phyloP scores from a whole-genome alignment of 2,329 filamentous ascomycete species.

The Exophiala bonariae region DNA sequence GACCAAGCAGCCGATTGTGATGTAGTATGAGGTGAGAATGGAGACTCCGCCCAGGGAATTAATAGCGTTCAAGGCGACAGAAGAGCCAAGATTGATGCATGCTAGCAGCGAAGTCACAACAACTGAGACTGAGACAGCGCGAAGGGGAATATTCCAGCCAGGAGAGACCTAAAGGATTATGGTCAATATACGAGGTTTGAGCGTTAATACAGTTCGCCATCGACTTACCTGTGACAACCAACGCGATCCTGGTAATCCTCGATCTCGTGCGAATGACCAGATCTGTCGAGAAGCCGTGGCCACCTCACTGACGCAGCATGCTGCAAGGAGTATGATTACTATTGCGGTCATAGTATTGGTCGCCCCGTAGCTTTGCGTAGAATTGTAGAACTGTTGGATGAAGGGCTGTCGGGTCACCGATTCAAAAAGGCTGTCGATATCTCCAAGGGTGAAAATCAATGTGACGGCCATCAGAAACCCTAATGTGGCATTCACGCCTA shows the following conservation, averaged over 20 bases:
- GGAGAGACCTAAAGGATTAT: slow-evolving; percentile 6
- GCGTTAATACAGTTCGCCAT: neutral
- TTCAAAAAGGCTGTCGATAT: slow-evolving; percentile 38
- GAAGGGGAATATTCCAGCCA: slow-evolving; percentile 39
- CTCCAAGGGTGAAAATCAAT: slow-evolving; percentile 43
- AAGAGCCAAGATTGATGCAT: slow-evolving; percentile 30
- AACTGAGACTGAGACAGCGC: slow-evolving; percentile 41
- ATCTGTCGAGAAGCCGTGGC: slow-evolving; percentile 59
- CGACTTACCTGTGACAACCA: slow-evolving; percentile 8
- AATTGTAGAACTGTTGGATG: slow-evolving; percentile 51
- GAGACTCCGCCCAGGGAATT: slow-evolving; percentile 38
- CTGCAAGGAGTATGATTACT: slow-evolving; percentile 44
- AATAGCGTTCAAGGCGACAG: slow-evolving; percentile 41
- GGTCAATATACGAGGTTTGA: neutral
- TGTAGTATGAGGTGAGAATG: slow-evolving; percentile 36
- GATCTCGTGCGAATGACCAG: slow-evolving; percentile 54
- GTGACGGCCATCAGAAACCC: slow-evolving; percentile 49
- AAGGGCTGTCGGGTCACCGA: slow-evolving; percentile 49
- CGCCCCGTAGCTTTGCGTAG: slow-evolving; percentile 42
- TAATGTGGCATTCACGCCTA: slow-evolving; percentile 48
- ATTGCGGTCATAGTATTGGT: slow-evolving; percentile 50
- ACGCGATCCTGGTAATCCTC: slow-evolving; percentile 34
- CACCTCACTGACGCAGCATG: slow-evolving; percentile 53
- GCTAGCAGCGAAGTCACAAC: slow-evolving; percentile 45
- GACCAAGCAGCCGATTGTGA: slow-evolving; percentile 49